Percentiles rank a stretch among this genome's conserved stretches.
phyloP scores from a whole-genome alignment of 306 rosid genomes.

The Ormosia semicastrata region DNA sequence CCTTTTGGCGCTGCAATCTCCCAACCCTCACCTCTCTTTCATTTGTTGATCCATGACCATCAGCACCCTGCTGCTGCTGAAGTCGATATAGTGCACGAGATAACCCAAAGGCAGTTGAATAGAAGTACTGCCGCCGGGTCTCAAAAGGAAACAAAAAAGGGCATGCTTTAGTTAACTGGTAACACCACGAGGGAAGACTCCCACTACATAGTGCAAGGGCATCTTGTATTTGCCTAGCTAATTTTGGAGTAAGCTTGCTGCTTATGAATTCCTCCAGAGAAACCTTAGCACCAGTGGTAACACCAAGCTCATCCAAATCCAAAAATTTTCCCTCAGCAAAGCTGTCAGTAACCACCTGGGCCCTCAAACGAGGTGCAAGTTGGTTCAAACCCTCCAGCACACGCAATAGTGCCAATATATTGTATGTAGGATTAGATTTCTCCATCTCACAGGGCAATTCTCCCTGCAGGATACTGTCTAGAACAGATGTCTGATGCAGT shows the following conservation, averaged over 20 bases:
- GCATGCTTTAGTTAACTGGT: conserved; percentile 96
- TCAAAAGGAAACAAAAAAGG: conserved; percentile 99
- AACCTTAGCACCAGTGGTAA: conserved; percentile 60
- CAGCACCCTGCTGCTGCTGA: conserved; percentile 99
- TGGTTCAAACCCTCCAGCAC: conserved; percentile 97
- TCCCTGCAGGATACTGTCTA: conserved; percentile 92
- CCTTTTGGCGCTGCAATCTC: conserved; percentile 96
- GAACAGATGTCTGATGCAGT: conserved; percentile 64
- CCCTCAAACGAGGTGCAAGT: conserved; percentile 85
- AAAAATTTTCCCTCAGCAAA: conserved; percentile 71
- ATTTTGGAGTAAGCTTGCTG: conserved; percentile 94
- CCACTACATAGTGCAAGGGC: conserved; percentile 99
- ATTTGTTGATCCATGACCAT: conserved; percentile 85
- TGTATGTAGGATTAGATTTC: conserved; percentile 83
- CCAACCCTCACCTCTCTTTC: conserved; percentile 98
- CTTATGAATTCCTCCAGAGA: conserved; percentile 78
- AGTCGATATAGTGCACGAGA: conserved; percentile 94
- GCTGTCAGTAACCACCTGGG: conserved; percentile 64
- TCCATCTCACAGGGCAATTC: conserved; percentile 97
- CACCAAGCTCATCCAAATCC: conserved; percentile 60
- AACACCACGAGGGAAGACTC: conserved; percentile 98
- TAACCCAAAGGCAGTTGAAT: conserved; percentile 96
- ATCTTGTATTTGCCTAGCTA: conserved; percentile 97
- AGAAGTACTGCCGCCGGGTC: conserved; percentile 90
- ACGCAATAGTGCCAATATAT: conserved; percentile 78